These are phyloP conservation scores for Colletotrichum echinochloae DNA, from an alignment of 2,329 filamentous ascomycete genomes.

Conservation along the genomic window DNA sequence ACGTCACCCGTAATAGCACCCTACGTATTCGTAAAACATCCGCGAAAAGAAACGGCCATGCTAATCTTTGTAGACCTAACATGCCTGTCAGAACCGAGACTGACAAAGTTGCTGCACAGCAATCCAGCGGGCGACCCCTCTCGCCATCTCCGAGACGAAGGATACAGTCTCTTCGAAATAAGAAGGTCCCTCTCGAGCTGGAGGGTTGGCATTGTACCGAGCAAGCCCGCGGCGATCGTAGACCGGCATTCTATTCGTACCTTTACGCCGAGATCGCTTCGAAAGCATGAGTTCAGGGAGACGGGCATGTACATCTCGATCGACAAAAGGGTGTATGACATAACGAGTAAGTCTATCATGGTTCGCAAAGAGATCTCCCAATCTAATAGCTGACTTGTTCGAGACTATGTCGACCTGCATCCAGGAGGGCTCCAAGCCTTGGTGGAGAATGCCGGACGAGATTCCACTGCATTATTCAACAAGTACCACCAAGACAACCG, in stretches of 20 bases:
- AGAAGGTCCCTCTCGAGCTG: not conserved
- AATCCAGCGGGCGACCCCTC: constrained; percentile 28
- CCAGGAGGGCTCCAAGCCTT: constrained; percentile 32
- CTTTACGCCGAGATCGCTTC: constrained; percentile 1
- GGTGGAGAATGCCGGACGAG: constrained; percentile 19
- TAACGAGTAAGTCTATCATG: constrained; percentile 20
- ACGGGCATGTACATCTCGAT: constrained; percentile 30
- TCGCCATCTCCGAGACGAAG: not conserved
- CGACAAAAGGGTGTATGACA: constrained; percentile 37
- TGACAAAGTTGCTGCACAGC: constrained; percentile 4
- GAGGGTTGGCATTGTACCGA: constrained; percentile 17
- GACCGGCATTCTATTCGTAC: not conserved
- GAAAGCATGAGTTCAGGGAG: constrained; percentile 22
- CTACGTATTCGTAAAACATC: not conserved
- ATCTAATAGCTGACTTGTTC: not conserved
- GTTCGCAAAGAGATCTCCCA: fast-evolving
- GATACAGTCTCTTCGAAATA: not conserved
- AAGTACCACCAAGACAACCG: constrained; percentile 7
- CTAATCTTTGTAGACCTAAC: not conserved
- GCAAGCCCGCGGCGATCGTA: not conserved
- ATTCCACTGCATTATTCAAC: constrained; percentile 34
- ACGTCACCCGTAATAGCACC: constrained; percentile 31
- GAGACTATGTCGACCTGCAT: constrained; percentile 38
- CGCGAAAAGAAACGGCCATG: no score
- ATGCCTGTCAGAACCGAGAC: not conserved